Base-by-base conservation (phyloP, 768 basidiomycete species). In the Tulasnella sp. region DNA sequence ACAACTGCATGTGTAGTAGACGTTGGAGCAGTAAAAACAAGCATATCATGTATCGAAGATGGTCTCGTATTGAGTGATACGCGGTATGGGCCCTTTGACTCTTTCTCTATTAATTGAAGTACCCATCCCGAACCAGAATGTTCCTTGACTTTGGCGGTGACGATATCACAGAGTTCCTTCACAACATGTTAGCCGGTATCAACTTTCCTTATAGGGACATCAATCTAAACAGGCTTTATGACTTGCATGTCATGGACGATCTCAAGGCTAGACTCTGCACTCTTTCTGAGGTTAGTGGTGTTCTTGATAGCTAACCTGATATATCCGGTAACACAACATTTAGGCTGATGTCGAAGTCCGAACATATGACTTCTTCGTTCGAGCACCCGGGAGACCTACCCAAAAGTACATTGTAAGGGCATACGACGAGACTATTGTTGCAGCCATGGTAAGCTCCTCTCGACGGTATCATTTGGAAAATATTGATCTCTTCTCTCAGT, bases 1-100 rank as follows among this genome's bases (percentile, higher is more conserved):
- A 88, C 88, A 0, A 84, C 80, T 59, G 95, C 92, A 9, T 98
- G 95, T 60, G 87, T 99, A 4, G 85, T 99, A 31, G 89, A 99
- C 63, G 81, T 98, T 45, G 95, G 95, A 3, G 85, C 93, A 10
- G 73, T 70, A 13, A 77, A 73, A 49, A 90, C 87, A 1, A 88
- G 77, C 53, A 77, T 99, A 35, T 79, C 91, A 0, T 96, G 92
- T 61, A 83, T 98, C 2, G 95, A 98, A 52, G 95, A 99, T 59
- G 95, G 95, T 2, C 62, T 91, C 44, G 76, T 99, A 19, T 67
- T 91, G 25, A 62, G 81, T 4, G 95, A 99, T 58, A 89, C 90
- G 2, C 76, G 92, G 91, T 87, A 59, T 37, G 68, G 53, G 27
- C 34, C 20, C 35, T 4, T 10, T 8, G 5, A 15, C 1, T 31